Evolutionary conservation across 306 rosid genomes (phyloP).

Genomic region (Ormosia semicastrata): DNA sequence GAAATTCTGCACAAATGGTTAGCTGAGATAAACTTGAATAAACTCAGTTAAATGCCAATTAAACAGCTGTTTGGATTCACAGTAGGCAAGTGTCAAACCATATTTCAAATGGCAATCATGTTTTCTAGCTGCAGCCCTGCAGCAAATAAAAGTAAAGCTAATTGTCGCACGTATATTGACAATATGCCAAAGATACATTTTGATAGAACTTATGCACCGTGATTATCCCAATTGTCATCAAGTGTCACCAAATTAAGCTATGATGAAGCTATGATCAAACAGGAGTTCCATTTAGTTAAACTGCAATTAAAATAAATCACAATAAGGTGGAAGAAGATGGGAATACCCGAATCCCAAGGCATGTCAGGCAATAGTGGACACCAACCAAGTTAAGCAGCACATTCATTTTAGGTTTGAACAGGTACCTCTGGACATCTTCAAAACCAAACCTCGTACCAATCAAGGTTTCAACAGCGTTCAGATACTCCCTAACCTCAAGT

Average conservation of each 20-base stretch:
- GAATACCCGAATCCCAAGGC: constrained; percentile 66
- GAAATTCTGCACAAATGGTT: neutral
- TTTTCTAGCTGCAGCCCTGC: constrained; percentile 7
- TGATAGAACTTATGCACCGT: constrained; percentile 9
- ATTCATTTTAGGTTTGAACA: constrained; percentile 55
- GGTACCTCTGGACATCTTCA: constrained; percentile 60
- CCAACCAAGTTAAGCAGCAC: constrained; percentile 75
- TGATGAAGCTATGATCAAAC: neutral
- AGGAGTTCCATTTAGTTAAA: neutral
- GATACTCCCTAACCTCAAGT: constrained; percentile 68
- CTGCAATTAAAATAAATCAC: neutral
- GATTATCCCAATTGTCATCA: constrained; percentile 4
- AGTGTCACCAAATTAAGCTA: constrained; percentile 6
- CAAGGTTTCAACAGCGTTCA: constrained; percentile 52
- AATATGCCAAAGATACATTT: neutral
- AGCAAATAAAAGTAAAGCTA: neutral
- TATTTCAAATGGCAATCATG: neutral
- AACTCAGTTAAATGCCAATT: neutral
- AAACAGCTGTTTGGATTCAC: neutral
- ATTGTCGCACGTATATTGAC: neutral
- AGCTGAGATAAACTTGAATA: neutral
- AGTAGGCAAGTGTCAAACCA: neutral
- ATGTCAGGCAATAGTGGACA: constrained; percentile 56
- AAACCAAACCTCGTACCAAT: constrained; percentile 51
- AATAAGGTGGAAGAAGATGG: neutral